Conservation (phyloP, 495 filamentous ascomycete genomes). For the Trichoderma virens region DNA sequence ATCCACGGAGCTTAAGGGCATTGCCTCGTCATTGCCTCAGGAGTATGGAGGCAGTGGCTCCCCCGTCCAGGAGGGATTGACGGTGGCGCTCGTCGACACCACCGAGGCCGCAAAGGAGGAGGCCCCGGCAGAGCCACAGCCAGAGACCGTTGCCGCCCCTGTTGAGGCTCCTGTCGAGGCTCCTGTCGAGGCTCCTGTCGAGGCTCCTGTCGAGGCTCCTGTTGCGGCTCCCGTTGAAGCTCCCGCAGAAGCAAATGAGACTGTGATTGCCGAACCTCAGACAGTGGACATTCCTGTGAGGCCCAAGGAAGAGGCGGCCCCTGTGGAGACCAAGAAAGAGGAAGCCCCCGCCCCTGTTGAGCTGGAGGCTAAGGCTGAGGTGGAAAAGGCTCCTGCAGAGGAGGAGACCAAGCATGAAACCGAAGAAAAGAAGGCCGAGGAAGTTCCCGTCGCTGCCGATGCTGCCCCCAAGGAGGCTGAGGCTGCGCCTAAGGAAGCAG, state of each 20-base stretch:
- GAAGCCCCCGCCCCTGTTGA: neutral
- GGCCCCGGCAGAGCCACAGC: neutral
- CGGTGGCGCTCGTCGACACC: neutral
- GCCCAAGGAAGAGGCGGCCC: neutral
- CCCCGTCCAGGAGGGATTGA: neutral
- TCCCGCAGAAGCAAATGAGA: neutral
- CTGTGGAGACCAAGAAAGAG: neutral
- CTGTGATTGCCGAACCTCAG: neutral
- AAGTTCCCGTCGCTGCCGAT: neutral
- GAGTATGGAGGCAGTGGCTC: slow-evolving; percentile 56
- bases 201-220: too few species aligned
- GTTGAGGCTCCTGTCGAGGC: neutral
- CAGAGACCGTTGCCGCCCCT: neutral
- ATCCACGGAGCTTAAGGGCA: slow-evolving; percentile 41
- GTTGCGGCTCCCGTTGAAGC: too few species aligned
- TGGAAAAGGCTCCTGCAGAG: slow-evolving; percentile 13
- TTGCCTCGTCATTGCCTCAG: slow-evolving; percentile 43
- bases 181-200: neutral
- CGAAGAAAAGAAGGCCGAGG: neutral
- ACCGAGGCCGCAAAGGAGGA: neutral
- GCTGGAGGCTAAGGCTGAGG: neutral
- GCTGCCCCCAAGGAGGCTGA: neutral
- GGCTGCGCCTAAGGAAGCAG: neutral
- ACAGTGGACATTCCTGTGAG: neutral
- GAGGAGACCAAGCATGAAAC: neutral